Evolutionary conservation across 495 filamentous ascomycete species (phyloP).

Genomic region (Aspergillus bridgeri): DNA sequence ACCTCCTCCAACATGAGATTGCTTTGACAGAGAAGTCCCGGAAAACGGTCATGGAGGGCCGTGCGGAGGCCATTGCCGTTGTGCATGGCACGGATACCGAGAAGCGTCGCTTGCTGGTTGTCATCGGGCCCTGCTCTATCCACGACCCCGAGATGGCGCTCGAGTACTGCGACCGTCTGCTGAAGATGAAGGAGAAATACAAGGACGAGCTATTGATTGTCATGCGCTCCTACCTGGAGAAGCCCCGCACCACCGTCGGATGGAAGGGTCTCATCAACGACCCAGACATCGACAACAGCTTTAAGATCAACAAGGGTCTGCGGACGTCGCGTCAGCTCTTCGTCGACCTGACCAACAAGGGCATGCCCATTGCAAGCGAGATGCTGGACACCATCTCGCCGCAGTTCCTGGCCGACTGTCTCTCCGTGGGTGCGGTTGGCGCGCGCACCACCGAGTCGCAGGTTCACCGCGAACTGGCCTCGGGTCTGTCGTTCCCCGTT

Average conservation of each 20-base stretch:
- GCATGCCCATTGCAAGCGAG: slow-evolving; percentile 97
- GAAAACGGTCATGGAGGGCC: slow-evolving; percentile 73
- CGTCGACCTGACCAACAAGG: slow-evolving; percentile 87
- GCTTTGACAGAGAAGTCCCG: slow-evolving; percentile 72
- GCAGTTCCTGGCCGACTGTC: slow-evolving; percentile 92
- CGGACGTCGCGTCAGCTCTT: slow-evolving; percentile 85
- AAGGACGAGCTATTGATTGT: slow-evolving; percentile 85
- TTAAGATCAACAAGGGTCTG: slow-evolving; percentile 98
- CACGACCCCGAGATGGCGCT: slow-evolving; percentile 91
- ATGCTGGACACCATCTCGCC: slow-evolving; percentile 99
- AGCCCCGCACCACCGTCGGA: slow-evolving; percentile 95
- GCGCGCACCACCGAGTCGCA: slow-evolving; percentile 95
- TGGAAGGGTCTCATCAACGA: slow-evolving; percentile 99
- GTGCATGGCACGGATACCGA: slow-evolving; percentile 72
- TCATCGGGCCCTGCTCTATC: slow-evolving; percentile 95
- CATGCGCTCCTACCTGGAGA: slow-evolving; percentile 98
- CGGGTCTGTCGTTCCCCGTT: slow-evolving; percentile 91
- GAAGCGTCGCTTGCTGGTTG: slow-evolving; percentile 76
- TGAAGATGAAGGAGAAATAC: slow-evolving; percentile 85
- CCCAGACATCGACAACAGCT: slow-evolving; percentile 96
- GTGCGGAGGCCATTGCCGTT: slow-evolving; percentile 76
- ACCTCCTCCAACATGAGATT: slow-evolving; percentile 95
- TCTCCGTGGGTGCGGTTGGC: slow-evolving; percentile 89
- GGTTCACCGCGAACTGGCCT: slow-evolving; percentile 91
- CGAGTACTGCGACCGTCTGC: slow-evolving; percentile 85